Evolutionary conservation across 768 basidiomycete species (phyloP), one percentile per base, ranked within the genome.

Genomic region (Hydnomerulius pinastri): DNA sequence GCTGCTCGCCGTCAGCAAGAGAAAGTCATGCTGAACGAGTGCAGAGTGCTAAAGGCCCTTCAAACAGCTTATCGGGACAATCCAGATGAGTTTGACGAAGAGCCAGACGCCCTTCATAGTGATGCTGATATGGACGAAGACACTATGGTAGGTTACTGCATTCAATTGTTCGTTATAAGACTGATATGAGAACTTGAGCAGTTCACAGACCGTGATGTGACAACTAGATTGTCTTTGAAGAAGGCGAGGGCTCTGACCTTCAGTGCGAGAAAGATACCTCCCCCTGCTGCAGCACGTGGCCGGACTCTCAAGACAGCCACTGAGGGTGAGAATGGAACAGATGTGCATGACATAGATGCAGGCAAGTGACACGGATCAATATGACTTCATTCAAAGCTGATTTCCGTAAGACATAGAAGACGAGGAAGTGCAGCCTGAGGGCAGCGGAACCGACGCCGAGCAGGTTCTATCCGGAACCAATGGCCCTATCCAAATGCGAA

Each of bases 41-140:
- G 23, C 10, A 15, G 24, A 13, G 38, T 21, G 6, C 10, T 12
- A 23, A 45, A 45, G 24, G 30, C 17, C 15, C 18, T 45, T 18
- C 18, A 5, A 11, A 23, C 43, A 11, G 17, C 43, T 25, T 45
- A 32, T 9, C 13, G 23, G 7, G 25, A 30, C 8, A 24, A 45
- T 32, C 43, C 43, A 13, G 43, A 45, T 6, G 29, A 15, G 25
- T 42, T 43, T 9, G 48, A 27, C 9, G 29, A 43, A 21, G 48
- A 43, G 27, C 46, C 7, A 12, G 27, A 35, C 6, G 43, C 20
- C 5, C 23, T 47, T 12, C 33, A 25, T 15, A 43, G 42, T 43
- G 48, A 50, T 43, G 32, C 28, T 17, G 25, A 48, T 27, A 11
- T 28, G 37, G 46, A 50, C 12, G 40, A 50, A 32, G 48, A 43